Evolutionary conservation across 306 rosid genomes (phyloP), one percentile per base, ranked within the genome.

Genomic region (Lupinus albus): DNA sequence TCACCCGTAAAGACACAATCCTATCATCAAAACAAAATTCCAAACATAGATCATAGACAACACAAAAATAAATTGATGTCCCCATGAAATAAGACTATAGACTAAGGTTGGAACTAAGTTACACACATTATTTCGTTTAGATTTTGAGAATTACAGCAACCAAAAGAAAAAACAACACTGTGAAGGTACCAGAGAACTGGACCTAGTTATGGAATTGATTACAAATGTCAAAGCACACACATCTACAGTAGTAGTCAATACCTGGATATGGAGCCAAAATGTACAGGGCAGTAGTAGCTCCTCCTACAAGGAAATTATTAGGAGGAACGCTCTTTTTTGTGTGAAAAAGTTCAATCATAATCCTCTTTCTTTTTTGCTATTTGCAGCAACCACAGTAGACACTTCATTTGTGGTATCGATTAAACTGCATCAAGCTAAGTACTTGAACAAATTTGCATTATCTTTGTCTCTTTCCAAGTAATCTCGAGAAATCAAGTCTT

Each of bases 401-500:
- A 44, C 61, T 62, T 61, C 77, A 36, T 70, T 33, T 62, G 33
- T 74, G 48, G 35, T 39, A 57, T 73, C 72, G 50, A 17, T 59
- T 18, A 38, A 47, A 66, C 36, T 61, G 13, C 63, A 61, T 92
- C 88, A 92, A 15, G 98, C 98, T 83, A 92, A 64, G 88, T 92
- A 92, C 88, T 81, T 87, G 73, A 85, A 92, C 83, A 83, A 42
- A 75, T 86, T 92, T 0, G 89, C 80, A 77, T 89, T 89, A 10
- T 92, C 98, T 77, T 86, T 92, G 82, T 92, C 98, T 84, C 98
- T 84, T 78, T 92, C 98, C 64, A 92, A 75, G 82, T 92, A 92
- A 82, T 92, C 98, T 36, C 96, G 90, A 44, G 98, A 85, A 83
- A 92, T 92, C 78, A 92, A 86, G 75, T 92, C 98, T 80, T 92